Evolutionary conservation across 768 basidiomycete species (phyloP), one percentile per base, ranked within the genome.

Genomic region (Tephrocybe sp.): DNA sequence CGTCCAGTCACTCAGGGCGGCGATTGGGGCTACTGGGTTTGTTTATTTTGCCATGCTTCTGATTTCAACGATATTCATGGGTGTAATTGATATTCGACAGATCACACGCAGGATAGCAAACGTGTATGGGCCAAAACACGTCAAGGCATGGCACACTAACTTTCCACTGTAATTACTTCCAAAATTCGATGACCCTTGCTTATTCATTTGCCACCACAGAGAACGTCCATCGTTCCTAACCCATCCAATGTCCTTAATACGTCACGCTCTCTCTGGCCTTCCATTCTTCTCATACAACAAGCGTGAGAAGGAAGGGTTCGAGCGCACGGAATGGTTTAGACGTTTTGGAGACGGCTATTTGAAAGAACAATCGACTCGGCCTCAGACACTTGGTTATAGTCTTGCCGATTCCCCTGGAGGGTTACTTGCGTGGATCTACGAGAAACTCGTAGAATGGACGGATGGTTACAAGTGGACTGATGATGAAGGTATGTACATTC

Each of bases 341-440:
- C 56, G 42, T 1, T 57, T 63, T 33, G 63, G 70, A 2, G 28
- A 30, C 1, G 79, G 76, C 4, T 82, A 82, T 50, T 67, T 60
- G 41, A 9, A 45, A 2, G 53, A 68, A 48, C 79, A 80, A 48
- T 62, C 72, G 0, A 79, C 78, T 0, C 69, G 74, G 48, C 79
- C 79, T 0, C 79, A 81, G 56, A 81, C 78, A 0, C 54, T 80
- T 4, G 81, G 78, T 0, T 85, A 85, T 56, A 53, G 68, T 4
- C 65, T 85, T 1, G 65, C 77, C 1, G 84, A 85, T 55, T 83
- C 80, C 3, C 84, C 84, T 6, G 72, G 71, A 4, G 84, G 81
- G 0, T 54, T 79, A 14, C 67, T 81, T 9, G 73, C 70, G 0
- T 80, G 79, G 79, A 76, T 80, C 23, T 80, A 79, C 48, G 77